phyloP scores from a whole-genome alignment of 2,329 filamentous ascomycete species.

The Karstenula rhodostoma region DNA sequence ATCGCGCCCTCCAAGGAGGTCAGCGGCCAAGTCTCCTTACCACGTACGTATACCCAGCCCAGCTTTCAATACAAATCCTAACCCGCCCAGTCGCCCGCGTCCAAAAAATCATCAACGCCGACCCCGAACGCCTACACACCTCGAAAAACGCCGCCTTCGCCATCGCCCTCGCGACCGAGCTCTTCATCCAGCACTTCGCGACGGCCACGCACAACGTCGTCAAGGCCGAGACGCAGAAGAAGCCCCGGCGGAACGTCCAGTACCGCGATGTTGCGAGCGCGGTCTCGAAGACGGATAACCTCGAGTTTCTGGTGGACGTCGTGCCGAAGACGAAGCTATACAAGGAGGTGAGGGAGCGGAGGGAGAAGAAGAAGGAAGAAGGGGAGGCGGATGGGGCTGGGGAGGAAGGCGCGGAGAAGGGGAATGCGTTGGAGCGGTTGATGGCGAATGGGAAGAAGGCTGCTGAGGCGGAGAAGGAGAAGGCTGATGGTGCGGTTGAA shows the following conservation, averaged over 20 bases:
- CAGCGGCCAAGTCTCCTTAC: slow-evolving; percentile 84
- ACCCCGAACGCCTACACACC: slow-evolving; percentile 78
- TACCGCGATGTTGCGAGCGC: slow-evolving; percentile 94
- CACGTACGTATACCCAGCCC: slow-evolving; percentile 72
- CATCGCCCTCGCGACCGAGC: slow-evolving; percentile 91
- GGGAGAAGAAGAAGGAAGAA: slow-evolving; percentile 53
- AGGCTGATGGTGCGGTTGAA: slow-evolving; percentile 19
- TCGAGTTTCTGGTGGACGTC: slow-evolving; percentile 92
- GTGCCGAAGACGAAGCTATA: slow-evolving; percentile 86
- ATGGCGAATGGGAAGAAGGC: slow-evolving; percentile 2
- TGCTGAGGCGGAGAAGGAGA: slow-evolving; percentile 2
- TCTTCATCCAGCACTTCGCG: slow-evolving; percentile 93
- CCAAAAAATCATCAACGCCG: slow-evolving; percentile 91
- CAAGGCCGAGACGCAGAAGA: slow-evolving; percentile 77
- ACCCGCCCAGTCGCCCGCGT: slow-evolving; percentile 78
- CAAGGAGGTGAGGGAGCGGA: slow-evolving; percentile 75
- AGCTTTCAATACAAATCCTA: no score
- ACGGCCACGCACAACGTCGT: slow-evolving; percentile 86
- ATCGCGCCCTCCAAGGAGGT: slow-evolving; percentile 82
- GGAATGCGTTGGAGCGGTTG: slow-evolving; percentile 1
- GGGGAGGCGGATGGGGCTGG: slow-evolving; percentile 20
- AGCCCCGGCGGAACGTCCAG: slow-evolving; percentile 91
- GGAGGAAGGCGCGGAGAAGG: slow-evolving; percentile 44
- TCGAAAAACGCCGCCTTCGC: slow-evolving; percentile 95
- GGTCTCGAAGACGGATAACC: slow-evolving; percentile 86